Evolutionary conservation across 1,139 yeast species (phyloP).

Genomic region (Geotrichum phurueaensis): DNA sequence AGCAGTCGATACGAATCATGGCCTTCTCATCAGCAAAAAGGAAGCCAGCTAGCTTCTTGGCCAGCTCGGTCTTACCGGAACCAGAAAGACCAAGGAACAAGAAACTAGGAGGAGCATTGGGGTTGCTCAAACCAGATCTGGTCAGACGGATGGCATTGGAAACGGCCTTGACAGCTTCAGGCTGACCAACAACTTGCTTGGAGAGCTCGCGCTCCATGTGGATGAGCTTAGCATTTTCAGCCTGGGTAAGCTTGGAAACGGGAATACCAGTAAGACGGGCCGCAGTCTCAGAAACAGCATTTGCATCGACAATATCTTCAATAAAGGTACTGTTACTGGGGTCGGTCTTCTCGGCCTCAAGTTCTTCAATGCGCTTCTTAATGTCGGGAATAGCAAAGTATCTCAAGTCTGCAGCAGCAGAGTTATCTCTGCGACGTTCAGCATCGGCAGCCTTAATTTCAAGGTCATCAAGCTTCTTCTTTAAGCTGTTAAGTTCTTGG

Average conservation of each 20-base stretch:
- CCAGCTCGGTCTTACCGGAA: constrained; percentile 95
- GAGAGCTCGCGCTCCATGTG: constrained; percentile 88
- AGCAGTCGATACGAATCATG: constrained; percentile 95
- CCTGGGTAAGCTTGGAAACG: constrained; percentile 92
- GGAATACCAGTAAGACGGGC: constrained; percentile 97
- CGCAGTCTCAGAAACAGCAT: constrained; percentile 93
- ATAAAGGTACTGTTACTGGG: constrained; percentile 49
- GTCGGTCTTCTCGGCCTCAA: constrained; percentile 70
- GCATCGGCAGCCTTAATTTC: constrained; percentile 93
- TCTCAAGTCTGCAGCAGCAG: constrained; percentile 90
- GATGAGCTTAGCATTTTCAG: constrained; percentile 87
- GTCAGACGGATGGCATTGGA: constrained; percentile 89
- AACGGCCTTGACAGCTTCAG: constrained; percentile 93
- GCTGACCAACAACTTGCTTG: constrained; percentile 86
- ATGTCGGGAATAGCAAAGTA: constrained; percentile 95
- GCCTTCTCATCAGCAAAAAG: constrained; percentile 93
- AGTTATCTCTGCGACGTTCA: constrained; percentile 92
- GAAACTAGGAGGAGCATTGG: constrained; percentile 94
- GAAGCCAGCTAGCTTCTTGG: constrained; percentile 93
- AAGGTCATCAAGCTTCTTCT: constrained; percentile 85
- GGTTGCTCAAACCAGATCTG: constrained; percentile 94
- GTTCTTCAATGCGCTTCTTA: constrained; percentile 62
- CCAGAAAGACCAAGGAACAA: constrained; percentile 93
- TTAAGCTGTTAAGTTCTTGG: constrained; percentile 80
- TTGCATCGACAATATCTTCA: constrained; percentile 85